Base-by-base conservation (phyloP, 1,284 basidiomycete genomes). In the Puccinia horiana region DNA sequence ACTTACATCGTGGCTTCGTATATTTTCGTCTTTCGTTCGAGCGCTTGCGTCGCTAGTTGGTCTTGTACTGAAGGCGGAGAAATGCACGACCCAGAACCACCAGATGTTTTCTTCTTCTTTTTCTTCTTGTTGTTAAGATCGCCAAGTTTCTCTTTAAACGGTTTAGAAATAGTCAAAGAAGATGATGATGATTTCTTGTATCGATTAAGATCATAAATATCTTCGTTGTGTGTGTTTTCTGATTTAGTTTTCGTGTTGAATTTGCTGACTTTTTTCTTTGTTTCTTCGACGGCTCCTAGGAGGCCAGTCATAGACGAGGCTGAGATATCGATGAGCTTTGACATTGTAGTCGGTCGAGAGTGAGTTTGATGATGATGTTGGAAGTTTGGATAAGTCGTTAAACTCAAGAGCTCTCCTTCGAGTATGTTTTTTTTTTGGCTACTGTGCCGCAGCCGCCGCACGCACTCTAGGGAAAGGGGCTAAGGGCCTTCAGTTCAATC, bases 261-360 rank as follows among this genome's bases (percentile, higher is more conserved):
- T 52, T 78, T 65, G 12, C 18, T 37, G 0, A 18, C 12, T 16
- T 29, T 40, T 16, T 63, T 29, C 56, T 80, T 80, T 0, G 78
- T 73, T 37, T 49, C 67, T 35, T 80, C 78, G 37, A 80, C 78
- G 26, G 67, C 78, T 16, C 78, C 78, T 20, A 80, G 23, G 8
- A 80, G 40, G 54, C 67, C 54, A 9, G 69, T 80, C 78, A 80
- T 80, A 0, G 78, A 80, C 8, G 78, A 72, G 29, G 78, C 78
- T 29, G 78, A 72, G 16, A 80, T 73, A 4, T 79, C 76, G 65
- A 79, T 79, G 63, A 6, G 44, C 32, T 79, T 79, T 6, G 76
- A 65, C 76, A 79, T 78, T 2, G 26, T 69, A 42, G 35, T 29
- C 37, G 26, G 40, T 49, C 18, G 44, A 1, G 20, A 44, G 44